These are phyloP conservation scores for Auriculariales sp. DNA, from an alignment of 768 basidiomycete genomes.

Conservation along the genomic window DNA sequence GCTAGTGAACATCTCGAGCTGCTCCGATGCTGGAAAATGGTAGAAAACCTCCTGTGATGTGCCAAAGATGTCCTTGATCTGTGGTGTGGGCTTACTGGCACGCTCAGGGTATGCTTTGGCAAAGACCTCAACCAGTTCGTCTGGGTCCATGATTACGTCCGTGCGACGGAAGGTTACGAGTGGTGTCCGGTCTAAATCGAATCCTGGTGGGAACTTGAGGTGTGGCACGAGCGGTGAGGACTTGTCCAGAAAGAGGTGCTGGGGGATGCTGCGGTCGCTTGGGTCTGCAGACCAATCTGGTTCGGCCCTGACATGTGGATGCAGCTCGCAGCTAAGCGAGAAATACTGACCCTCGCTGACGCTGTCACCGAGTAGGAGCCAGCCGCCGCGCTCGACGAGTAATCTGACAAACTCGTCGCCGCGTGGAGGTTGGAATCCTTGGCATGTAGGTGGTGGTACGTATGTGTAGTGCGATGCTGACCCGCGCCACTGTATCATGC, in stretches of 20 bases:
- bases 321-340: slow-evolving; percentile 50
- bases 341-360: slow-evolving; percentile 64
- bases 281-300: slow-evolving; percentile 42
- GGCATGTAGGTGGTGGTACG: slow-evolving; percentile 19
- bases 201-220: slow-evolving; percentile 32
- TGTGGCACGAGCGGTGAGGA: slow-evolving; percentile 31
- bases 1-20: not conserved
- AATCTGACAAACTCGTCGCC: slow-evolving; percentile 33
- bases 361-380: slow-evolving; percentile 55
- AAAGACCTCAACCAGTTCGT: slow-evolving; percentile 34
- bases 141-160: slow-evolving; percentile 37
- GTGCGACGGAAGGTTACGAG: slow-evolving; percentile 52
- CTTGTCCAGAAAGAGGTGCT: slow-evolving; percentile 46
- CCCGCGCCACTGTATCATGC: slow-evolving; percentile 25
- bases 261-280: slow-evolving; percentile 47
- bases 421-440: slow-evolving; percentile 23
- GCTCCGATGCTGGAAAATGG: not conserved
- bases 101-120: slow-evolving; percentile 10
- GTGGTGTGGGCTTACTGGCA: not conserved
- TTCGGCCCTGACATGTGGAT: slow-evolving; percentile 51
- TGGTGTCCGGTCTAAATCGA: slow-evolving; percentile 42
- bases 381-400: slow-evolving; percentile 54
- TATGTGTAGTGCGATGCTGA: slow-evolving; percentile 14
- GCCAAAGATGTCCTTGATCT: not conserved
- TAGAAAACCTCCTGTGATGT: not conserved